A percentile compares a stretch with the other conserved stretches of the same genome.
Conservation (phyloP, 2,329 filamentous ascomycete genomes). For the Aspergillus thermomutatus region DNA sequence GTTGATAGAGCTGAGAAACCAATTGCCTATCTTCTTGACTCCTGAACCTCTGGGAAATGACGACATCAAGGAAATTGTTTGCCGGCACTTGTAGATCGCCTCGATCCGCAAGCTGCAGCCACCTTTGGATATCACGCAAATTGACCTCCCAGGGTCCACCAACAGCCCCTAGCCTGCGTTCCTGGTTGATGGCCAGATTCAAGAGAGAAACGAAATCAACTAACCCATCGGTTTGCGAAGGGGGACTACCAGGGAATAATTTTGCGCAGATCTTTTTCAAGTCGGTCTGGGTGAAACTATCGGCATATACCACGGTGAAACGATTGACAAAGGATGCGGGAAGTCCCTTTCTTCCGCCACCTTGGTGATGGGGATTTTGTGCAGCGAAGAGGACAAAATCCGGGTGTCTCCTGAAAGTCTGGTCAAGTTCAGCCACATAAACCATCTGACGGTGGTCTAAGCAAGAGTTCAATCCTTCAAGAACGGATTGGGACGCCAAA, state of each 20-base stretch:
- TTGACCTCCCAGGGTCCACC: slow-evolving; percentile 95
- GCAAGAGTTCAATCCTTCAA: slow-evolving; percentile 95
- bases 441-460: slow-evolving; percentile 94
- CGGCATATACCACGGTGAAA: slow-evolving; percentile 96
- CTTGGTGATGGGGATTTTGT: slow-evolving; percentile 96
- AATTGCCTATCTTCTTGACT: slow-evolving; percentile 63
- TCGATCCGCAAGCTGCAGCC: slow-evolving; percentile 70
- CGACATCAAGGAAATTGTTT: slow-evolving; percentile 74
- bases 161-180: slow-evolving; percentile 51
- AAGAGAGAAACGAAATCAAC: slow-evolving; percentile 80
- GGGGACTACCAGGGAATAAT: slow-evolving; percentile 65
- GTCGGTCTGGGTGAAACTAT: slow-evolving; percentile 79
- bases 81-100: slow-evolving; percentile 59
- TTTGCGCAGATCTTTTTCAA: slow-evolving; percentile 76
- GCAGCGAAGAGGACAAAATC: slow-evolving; percentile 94
- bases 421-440: slow-evolving; percentile 91
- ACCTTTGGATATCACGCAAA: slow-evolving; percentile 81
- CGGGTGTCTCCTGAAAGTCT: slow-evolving; percentile 84
- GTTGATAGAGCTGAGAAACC: slow-evolving; percentile 63
- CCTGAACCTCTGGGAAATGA: slow-evolving; percentile 87
- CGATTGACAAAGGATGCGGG: slow-evolving; percentile 96
- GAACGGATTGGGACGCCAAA: slow-evolving; percentile 89
- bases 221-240: slow-evolving; percentile 60
- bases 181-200: slow-evolving; percentile 65
- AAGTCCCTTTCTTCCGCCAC: slow-evolving; percentile 88